Conservation (phyloP, 139 green algal genomes). For the Microglena sp. region DNA sequence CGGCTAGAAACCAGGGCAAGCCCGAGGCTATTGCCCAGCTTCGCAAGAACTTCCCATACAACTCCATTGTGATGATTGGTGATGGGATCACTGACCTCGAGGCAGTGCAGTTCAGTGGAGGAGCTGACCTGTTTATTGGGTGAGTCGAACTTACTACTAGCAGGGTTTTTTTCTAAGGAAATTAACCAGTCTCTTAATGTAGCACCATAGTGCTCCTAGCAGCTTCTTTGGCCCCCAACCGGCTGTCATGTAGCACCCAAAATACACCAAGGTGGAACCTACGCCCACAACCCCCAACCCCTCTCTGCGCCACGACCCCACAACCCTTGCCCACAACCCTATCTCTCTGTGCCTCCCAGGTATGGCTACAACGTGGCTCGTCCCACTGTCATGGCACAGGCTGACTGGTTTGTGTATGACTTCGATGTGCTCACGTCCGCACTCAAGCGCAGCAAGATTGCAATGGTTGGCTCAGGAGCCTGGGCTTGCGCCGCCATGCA, state of each 20-base stretch:
- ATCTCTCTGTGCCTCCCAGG: neutral
- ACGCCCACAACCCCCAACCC: too few species aligned
- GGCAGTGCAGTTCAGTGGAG: constrained; percentile 37
- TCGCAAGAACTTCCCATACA: constrained; percentile 48
- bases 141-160: too few species aligned
- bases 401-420: constrained; percentile 44
- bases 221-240: too few species aligned
- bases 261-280: neutral
- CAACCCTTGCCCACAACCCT: too few species aligned
- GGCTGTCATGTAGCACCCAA: neutral
- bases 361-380: constrained; percentile 22
- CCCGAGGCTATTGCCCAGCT: constrained; percentile 36
- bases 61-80: constrained; percentile 66
- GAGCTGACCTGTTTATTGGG: constrained; percentile 62
- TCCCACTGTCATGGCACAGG: constrained; percentile 24
- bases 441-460: constrained; percentile 20
- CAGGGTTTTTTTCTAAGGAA: too few species aligned
- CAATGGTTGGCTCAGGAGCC: constrained; percentile 43
- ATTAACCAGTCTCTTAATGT: too few species aligned
- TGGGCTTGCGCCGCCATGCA: constrained; percentile 42
- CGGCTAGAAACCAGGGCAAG: constrained; percentile 55
- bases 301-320: too few species aligned
- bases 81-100: constrained; percentile 62
- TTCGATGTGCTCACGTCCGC: constrained; percentile 1
- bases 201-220: too few species aligned